These are phyloP conservation scores for Candida koratica DNA, from an alignment of 805 yeast species.

Conservation along the genomic window DNA sequence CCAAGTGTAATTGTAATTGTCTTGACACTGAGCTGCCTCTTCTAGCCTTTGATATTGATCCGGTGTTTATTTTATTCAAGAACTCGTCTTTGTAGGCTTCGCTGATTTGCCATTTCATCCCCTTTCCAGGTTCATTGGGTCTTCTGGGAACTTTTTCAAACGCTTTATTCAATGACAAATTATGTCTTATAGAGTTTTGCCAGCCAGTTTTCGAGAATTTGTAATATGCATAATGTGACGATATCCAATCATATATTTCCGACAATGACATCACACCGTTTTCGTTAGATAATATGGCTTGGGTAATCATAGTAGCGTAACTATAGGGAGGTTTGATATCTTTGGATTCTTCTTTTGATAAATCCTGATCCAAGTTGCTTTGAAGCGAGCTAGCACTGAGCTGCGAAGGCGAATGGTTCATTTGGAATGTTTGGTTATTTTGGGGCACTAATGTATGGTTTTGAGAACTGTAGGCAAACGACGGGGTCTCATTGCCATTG, in stretches of 20 bases:
- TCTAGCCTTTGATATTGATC: conserved; percentile 67
- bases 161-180: conserved; percentile 89
- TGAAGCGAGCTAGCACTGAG: conserved; percentile 42
- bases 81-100: conserved; percentile 82
- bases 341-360: conserved; percentile 85
- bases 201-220: conserved; percentile 92
- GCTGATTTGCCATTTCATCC: conserved; percentile 98
- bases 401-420: conserved; percentile 40
- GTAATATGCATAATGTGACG: conserved; percentile 84
- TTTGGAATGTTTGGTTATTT: conserved; percentile 47
- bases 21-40: conserved; percentile 80
- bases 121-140: conserved; percentile 96
- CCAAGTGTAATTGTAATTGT: conserved; percentile 72
- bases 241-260: conserved; percentile 90
- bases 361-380: conserved; percentile 52
- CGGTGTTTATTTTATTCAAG: conserved; percentile 71
- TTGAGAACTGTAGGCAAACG: conserved; percentile 18
- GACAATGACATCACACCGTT: conserved; percentile 87
- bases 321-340: conserved; percentile 96
- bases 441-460: conserved; percentile 17
- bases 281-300: conserved; percentile 82
- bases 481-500: conserved; percentile 5
- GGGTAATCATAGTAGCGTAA: conserved; percentile 97
- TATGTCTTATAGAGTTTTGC: conserved; percentile 97
- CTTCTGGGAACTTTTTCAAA: conserved; percentile 95